Percentiles rank a stretch among this genome's conserved stretches.
phyloP scores from a whole-genome alignment of 2,329 filamentous ascomycete genomes.

The Paramyrothecium sp. region DNA sequence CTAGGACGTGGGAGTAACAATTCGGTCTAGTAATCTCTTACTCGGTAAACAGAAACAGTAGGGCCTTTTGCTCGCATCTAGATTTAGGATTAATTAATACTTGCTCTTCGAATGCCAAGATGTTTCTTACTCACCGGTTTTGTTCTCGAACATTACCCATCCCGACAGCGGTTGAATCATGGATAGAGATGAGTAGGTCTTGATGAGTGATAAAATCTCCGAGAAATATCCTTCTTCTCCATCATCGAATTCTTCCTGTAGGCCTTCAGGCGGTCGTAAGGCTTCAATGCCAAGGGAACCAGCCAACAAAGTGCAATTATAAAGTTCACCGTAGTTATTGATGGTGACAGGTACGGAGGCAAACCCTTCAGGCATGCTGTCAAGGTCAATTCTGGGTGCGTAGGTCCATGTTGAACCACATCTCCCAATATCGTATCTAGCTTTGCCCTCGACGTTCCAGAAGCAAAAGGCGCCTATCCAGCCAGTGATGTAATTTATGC shows the following conservation, averaged over 20 bases:
- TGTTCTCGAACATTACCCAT: conserved; percentile 1
- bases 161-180: conserved; percentile 1
- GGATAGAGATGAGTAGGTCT: not conserved
- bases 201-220: not conserved
- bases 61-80: no score
- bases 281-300: conserved; percentile 10
- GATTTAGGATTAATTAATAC: no score
- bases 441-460: conserved; percentile 6
- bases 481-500: conserved; percentile 2
- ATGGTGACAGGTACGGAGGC: conserved; percentile 12
- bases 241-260: not conserved
- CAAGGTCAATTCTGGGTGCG: conserved; percentile 4
- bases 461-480: conserved; percentile 16
- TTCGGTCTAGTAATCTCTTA: no score
- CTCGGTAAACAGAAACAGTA: no score
- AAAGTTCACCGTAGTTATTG: not conserved
- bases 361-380: conserved; percentile 4
- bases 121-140: not conserved
- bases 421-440: not conserved
- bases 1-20: no score
- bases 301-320: conserved; percentile 11
- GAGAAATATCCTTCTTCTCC: not conserved
- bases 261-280: no score
- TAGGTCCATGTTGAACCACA: not conserved
- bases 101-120: no score